Evolutionary conservation across 495 filamentous ascomycete genomes (phyloP), one percentile per base, ranked within the genome.

Genomic region (Achaetomiella virescens): DNA sequence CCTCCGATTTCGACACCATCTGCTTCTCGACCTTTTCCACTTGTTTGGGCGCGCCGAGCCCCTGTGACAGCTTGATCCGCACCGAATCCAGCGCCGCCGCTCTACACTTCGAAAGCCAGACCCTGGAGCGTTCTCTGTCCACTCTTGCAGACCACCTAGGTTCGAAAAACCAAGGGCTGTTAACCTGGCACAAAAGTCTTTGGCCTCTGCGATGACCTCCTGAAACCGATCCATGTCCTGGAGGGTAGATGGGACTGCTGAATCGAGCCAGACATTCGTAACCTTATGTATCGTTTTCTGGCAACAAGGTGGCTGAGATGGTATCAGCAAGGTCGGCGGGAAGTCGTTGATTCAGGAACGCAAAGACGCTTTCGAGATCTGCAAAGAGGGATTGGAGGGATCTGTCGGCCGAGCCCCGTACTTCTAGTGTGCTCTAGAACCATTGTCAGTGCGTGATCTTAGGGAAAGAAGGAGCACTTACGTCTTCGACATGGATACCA

Each of bases 11-110:
- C 2, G 83, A 81, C 1, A 97, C 73, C 56, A 84, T 80, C 62
- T 90, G 84, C 22, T 88, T 96, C 68, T 98, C 95, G 0, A 92
- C 75, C 51, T 87, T 81, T 64, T 97, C 90, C 2, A 92, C 90
- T 38, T 75, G 72, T 58, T 81, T 84, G 3, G 82, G 78, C 25
- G 74, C 68, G 31, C 82, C 79, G 37, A 89, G 73, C 7, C 86
- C 88, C 27, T 74, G 65, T 0, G 83, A 74, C 25, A 95, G 73
- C 22, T 87, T 79, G 48, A 75, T 80, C 45, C 91, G 82, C 6
- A 93, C 82, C 20, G 78, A 76, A 59, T 90, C 84, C 31, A 99
- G 73, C 3, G 87, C 84, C 38, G 79, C 78, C 59, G 93, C 90
- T 54, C 84, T 84, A 54, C 88, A 84, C 65, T 88, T 91, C n/a